Conservation (phyloP, 805 yeast species). For the Grigorovia yakushimaensis region DNA sequence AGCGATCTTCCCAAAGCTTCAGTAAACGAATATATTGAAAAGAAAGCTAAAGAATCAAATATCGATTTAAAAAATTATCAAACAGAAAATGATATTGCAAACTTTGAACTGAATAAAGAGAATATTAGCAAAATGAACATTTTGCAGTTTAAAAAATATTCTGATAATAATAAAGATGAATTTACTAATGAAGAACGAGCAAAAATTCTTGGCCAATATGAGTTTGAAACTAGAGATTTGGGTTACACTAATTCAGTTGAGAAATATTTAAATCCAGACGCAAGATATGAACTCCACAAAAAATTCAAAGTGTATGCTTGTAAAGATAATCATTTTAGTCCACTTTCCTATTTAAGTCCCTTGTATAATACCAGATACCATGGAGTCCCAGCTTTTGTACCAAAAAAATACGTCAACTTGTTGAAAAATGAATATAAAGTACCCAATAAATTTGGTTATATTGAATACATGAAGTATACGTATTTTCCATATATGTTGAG, state of each 20-base stretch:
- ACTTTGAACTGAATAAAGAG: constrained; percentile 3
- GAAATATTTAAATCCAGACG: not conserved
- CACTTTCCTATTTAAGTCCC: constrained; percentile 42
- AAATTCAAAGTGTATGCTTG: constrained; percentile 38
- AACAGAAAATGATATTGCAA: constrained; percentile 6
- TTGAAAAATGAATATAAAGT: constrained; percentile 41
- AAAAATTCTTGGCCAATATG: not conserved
- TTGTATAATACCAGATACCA: constrained; percentile 44
- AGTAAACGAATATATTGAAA: constrained; percentile 5
- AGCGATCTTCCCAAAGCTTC: not conserved
- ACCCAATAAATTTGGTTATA: constrained; percentile 27
- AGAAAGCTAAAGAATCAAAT: constrained; percentile 8
- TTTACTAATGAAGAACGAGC: constrained; percentile 2
- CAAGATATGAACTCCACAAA: constrained; percentile 30
- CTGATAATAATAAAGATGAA: constrained; percentile 4
- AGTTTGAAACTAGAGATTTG: not conserved
- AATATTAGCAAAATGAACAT: constrained; percentile 3
- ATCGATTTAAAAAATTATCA: constrained; percentile 4
- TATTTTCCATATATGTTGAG: constrained; percentile 42
- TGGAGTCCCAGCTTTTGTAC: constrained; percentile 49
- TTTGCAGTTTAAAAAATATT: constrained; percentile 7
- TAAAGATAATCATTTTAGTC: constrained; percentile 49
- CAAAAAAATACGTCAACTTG: constrained; percentile 35
- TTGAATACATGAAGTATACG: constrained; percentile 32
- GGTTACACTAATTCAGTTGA: not conserved